Evolutionary conservation across 2,329 filamentous ascomycete species (phyloP).

Genomic region (Grosmannia penicillata): DNA sequence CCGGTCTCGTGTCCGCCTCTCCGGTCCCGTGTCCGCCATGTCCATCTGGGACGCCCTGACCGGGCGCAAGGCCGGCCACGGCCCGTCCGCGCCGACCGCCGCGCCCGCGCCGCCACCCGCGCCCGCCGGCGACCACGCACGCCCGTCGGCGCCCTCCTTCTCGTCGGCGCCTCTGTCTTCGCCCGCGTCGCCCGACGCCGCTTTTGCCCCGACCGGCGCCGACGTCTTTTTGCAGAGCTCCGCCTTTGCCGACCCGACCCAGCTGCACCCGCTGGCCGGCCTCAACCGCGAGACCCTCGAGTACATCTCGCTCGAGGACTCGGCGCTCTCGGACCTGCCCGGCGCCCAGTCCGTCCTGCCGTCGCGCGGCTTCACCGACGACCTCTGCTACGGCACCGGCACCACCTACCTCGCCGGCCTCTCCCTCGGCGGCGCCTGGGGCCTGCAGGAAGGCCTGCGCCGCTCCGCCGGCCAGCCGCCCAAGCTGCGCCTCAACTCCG

Average conservation of each 20-base stretch:
- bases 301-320: constrained; percentile 89
- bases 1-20: neutral
- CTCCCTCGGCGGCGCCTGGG: constrained; percentile 78
- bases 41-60: constrained; percentile 48
- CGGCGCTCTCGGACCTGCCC: constrained; percentile 70
- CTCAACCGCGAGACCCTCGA: constrained; percentile 87
- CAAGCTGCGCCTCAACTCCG: constrained; percentile 83
- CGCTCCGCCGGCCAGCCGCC: constrained; percentile 65
- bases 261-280: constrained; percentile 85
- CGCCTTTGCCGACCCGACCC: constrained; percentile 68
- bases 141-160: constrained; percentile 37
- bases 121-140: constrained; percentile 29
- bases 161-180: constrained; percentile 31
- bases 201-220: too few species aligned
- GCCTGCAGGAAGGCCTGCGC: constrained; percentile 74
- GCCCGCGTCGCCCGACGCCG: constrained; percentile 39
- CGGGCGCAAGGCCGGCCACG: constrained; percentile 32
- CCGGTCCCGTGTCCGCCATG: constrained; percentile 21
- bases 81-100: constrained; percentile 22
- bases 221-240: constrained; percentile 71
- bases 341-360: constrained; percentile 79
- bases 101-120: constrained; percentile 13
- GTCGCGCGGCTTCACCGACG: constrained; percentile 93
- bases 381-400: constrained; percentile 94
- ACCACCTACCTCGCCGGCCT: constrained; percentile 86